Conservation (phyloP, 306 rosid genomes). For the Glycyrrhiza uralensis region DNA sequence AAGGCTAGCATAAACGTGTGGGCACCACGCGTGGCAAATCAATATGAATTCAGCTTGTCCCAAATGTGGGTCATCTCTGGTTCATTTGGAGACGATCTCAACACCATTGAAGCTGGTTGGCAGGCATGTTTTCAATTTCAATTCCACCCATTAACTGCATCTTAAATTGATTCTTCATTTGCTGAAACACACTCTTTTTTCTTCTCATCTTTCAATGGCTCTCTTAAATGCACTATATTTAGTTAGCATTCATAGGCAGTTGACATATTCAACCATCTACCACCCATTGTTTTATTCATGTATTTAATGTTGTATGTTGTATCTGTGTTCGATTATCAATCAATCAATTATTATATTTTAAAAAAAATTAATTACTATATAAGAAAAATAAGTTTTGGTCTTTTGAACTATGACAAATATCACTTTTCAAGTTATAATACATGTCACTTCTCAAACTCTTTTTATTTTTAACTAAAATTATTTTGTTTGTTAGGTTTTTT, state of each 20-base stretch:
- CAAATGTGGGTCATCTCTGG: constrained; percentile 99
- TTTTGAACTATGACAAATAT: too few relatives aligned
- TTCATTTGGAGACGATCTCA: constrained; percentile 90
- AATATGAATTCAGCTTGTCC: constrained; percentile 92
- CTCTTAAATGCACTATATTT: constrained; percentile 13
- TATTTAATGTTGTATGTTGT: too few relatives aligned
- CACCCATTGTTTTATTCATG: constrained; percentile 16
- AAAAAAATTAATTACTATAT: too few relatives aligned
- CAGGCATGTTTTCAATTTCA: constrained; percentile 67
- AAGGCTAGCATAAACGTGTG: constrained; percentile 96
- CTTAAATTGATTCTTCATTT: constrained; percentile 1
- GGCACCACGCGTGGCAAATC: constrained; percentile 82
- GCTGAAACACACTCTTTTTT: not conserved
- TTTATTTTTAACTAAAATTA: too few relatives aligned
- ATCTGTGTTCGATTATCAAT: too few relatives aligned
- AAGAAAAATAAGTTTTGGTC: too few relatives aligned
- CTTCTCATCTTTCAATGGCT: not conserved
- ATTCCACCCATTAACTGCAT: constrained; percentile 24
- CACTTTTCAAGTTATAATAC: too few relatives aligned
- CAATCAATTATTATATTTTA: too few relatives aligned
- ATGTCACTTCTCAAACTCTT: too few relatives aligned
- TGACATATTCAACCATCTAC: constrained; percentile 48
- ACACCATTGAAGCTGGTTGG: constrained; percentile 99
- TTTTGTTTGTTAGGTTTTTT: constrained; percentile 5
- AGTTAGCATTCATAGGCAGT: constrained; percentile 36